Base-by-base conservation (phyloP, 2,329 filamentous ascomycete species). In the Colletotrichum tamarilloi region DNA sequence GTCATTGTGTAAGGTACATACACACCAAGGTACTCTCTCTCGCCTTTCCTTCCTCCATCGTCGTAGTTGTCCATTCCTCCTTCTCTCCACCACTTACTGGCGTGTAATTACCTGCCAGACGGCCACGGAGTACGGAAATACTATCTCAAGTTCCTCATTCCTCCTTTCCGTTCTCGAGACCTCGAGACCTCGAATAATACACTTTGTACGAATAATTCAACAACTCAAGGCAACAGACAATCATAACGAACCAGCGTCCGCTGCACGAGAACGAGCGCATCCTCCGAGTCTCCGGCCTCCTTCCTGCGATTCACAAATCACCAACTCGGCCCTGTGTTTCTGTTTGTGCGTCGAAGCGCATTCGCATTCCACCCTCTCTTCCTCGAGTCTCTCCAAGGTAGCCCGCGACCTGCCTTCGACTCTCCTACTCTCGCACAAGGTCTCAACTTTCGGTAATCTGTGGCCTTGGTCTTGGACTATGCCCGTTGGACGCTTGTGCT, bases 401-500 rank as follows among this genome's bases (percentile, higher is more conserved):
- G 55, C 56, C 35, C 46, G 16, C 42, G 19, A 49, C 38, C 38
- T 42, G 6, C 38, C 38, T 19, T 49, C 46, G 46, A 28, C 49
- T 55, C 16, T 24, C 16, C 53, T 22, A 12, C 38, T 22, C 30
- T 26, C 32, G n/a, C n/a, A n/a, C 32, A 11, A n/a, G 30, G 32
- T 30, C 52, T 35, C 30, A 60, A 56, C 32, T 65, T 53, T 64
- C 22, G 62, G 62, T 26, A 30, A 30, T 19, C 53, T 9, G 22
- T 32, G 24, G 32, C 46, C 38, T 24, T 32, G 24, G 32, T 55
- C 38, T 38, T 60, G 62, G 67, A 62, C 32, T 71, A 73, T 73
- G 71, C 71, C 62, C 71, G 71, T 73, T 71, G 71, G 71, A 71
- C 55, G 71, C 70, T 55, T 70, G 66, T 73, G 60, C 49, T 64